Conservation (phyloP, 495 filamentous ascomycete genomes). For the Aspergillus bridgeri region DNA sequence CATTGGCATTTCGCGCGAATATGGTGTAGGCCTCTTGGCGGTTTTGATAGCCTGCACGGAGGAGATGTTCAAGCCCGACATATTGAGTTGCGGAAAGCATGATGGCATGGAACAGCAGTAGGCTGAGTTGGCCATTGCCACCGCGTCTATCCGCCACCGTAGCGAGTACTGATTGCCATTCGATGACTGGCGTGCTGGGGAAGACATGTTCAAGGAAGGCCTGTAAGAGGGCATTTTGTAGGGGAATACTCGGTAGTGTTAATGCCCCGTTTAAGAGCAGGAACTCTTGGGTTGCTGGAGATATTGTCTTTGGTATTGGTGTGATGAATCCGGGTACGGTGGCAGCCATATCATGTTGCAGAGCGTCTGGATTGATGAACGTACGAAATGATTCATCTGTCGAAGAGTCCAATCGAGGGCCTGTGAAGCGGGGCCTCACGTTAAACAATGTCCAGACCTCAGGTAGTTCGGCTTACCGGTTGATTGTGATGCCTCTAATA, state of each 20-base stretch:
- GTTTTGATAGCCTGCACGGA: slow-evolving; percentile 14
- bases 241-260: slow-evolving; percentile 8
- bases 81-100: slow-evolving; percentile 19
- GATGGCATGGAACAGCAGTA: slow-evolving; percentile 20
- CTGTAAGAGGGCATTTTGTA: slow-evolving; percentile 18
- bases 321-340: slow-evolving; percentile 18
- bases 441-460: neutral
- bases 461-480: neutral
- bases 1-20: slow-evolving; percentile 17
- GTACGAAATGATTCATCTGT: neutral
- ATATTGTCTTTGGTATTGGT: slow-evolving; percentile 15
- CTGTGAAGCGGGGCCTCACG: no score
- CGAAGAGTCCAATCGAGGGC: neutral
- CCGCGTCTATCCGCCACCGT: slow-evolving; percentile 7
- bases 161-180: slow-evolving; percentile 15
- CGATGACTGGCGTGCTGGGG: slow-evolving; percentile 19
- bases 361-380: neutral
- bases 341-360: neutral
- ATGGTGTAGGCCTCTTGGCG: slow-evolving; percentile 19
- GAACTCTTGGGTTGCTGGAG: slow-evolving; percentile 9
- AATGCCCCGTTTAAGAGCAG: slow-evolving; percentile 19
- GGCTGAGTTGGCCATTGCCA: slow-evolving; percentile 16
- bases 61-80: slow-evolving; percentile 17
- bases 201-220: slow-evolving; percentile 20
- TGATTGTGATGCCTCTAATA: neutral